These are phyloP conservation scores for Metarhizium guizhouense DNA, from an alignment of 2,329 filamentous ascomycete genomes.

Conservation along the genomic window DNA sequence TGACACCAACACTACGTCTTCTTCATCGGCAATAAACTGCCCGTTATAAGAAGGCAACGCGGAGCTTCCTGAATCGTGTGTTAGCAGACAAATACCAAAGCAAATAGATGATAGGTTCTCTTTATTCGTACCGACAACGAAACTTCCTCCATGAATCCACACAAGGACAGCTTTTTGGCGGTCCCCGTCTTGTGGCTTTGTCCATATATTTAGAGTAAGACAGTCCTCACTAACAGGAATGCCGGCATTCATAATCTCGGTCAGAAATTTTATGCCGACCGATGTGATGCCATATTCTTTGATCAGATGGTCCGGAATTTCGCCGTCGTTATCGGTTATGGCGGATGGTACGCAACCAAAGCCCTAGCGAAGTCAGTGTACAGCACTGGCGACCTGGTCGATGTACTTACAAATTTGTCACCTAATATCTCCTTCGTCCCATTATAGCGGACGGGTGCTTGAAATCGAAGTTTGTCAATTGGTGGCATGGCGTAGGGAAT, in stretches of 20 bases:
- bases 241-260: neutral
- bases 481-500: neutral
- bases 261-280: too few species aligned
- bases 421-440: neutral
- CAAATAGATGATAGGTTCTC: neutral
- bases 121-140: neutral
- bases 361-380: neutral
- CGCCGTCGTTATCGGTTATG: too few species aligned
- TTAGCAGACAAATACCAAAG: neutral
- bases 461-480: neutral
- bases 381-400: neutral
- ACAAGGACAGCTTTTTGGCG: constrained; percentile 25
- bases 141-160: constrained; percentile 25
- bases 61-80: neutral
- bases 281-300: too few species aligned
- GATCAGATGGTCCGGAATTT: too few species aligned
- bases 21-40: neutral
- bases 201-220: constrained; percentile 29
- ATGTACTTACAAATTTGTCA: neutral
- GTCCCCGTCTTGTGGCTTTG: constrained; percentile 20
- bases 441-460: neutral
- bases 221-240: constrained; percentile 22
- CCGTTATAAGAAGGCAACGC: neutral
- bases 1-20: neutral
- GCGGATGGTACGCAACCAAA: neutral